Base-by-base conservation (phyloP, 1,284 basidiomycete species). In the Volvariella surrecta region DNA sequence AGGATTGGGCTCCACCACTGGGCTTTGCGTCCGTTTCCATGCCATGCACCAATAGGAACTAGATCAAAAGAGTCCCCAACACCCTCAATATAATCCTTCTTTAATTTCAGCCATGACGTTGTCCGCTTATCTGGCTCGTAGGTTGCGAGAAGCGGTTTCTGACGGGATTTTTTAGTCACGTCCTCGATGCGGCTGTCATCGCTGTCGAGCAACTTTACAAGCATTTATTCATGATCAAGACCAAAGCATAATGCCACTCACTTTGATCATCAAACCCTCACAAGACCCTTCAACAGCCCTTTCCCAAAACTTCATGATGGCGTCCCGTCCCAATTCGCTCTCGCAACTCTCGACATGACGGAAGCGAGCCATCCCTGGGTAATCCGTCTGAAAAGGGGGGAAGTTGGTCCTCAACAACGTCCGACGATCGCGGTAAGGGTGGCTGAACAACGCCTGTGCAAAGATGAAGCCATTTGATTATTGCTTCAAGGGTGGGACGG, bases 231-330 rank as follows among this genome's bases (percentile, higher is more conserved):
- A 1, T n/a, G 18, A 16, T n/a, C 15, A 15, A 6, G 28, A 16
- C 11, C 15, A 35, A 13, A 9, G 22, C 16, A 17, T 18, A 2
- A 15, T 4, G 19, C 38, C 17, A 45, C 73, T 53, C 16, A 90
- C 84, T 68, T 96, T 97, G 57, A 96, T 77, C 92, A 97, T 95
- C 51, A 96, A 70, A 3, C 93, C 93, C 61, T 97, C 93, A 48
- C 87, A 90, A 46, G 82, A 82, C 58, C 81, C 81, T 54, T 82
- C 77, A n/a, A 91, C 73, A 3, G 90, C 85, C 48, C 71, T 70
- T 51, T 80, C 69, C 74, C 92, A 92, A 59, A 96, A 96, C 8
- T 69, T 73, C 55, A 86, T 76, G 7, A 96, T 73, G 7, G 67
- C 74, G 16, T 76, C 75, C 40, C 73, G 71, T 1, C 79, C 80